A percentile compares a stretch with the other conserved stretches of the same genome.
These are phyloP conservation scores for Podaxis mareebaensis DNA, from an alignment of 768 basidiomycete genomes.

Conservation along the genomic window DNA sequence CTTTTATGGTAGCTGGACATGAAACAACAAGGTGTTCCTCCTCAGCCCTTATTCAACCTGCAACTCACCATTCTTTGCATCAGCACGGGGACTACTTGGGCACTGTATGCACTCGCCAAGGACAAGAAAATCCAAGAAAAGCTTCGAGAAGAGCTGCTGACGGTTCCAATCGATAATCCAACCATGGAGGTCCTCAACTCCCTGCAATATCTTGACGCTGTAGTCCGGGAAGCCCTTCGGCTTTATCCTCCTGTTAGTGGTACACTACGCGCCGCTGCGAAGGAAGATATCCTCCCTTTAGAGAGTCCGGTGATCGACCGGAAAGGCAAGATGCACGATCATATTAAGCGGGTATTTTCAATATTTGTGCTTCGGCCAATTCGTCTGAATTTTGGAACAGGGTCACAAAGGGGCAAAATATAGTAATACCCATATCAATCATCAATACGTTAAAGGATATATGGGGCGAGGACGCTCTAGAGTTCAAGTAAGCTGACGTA, in stretches of 20 bases:
- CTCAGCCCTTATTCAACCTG: neutral
- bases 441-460: constrained; percentile 47
- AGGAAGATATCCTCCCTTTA: constrained; percentile 50
- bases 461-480: constrained; percentile 57
- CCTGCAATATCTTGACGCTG: constrained; percentile 60
- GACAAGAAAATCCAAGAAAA: constrained; percentile 45
- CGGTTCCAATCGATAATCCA: constrained; percentile 47
- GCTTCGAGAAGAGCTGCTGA: constrained; percentile 52
- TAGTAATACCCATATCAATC: constrained; percentile 44
- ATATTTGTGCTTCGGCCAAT: neutral
- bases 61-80: neutral
- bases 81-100: constrained; percentile 49
- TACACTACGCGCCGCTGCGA: constrained; percentile 38
- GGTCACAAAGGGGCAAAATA: constrained; percentile 33
- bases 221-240: constrained; percentile 54
- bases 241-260: constrained; percentile 45
- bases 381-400: constrained; percentile 21
- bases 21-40: constrained; percentile 42
- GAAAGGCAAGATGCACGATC: constrained; percentile 35
- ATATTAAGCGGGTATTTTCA: constrained; percentile 30
- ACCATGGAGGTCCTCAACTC: constrained; percentile 60
- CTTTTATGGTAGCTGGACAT: constrained; percentile 51
- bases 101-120: constrained; percentile 48
- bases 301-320: constrained; percentile 40
- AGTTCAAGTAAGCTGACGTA: constrained; percentile 46